Base-by-base conservation (phyloP, 2,329 filamentous ascomycete species). In the Ophiosphaerella korrae region DNA sequence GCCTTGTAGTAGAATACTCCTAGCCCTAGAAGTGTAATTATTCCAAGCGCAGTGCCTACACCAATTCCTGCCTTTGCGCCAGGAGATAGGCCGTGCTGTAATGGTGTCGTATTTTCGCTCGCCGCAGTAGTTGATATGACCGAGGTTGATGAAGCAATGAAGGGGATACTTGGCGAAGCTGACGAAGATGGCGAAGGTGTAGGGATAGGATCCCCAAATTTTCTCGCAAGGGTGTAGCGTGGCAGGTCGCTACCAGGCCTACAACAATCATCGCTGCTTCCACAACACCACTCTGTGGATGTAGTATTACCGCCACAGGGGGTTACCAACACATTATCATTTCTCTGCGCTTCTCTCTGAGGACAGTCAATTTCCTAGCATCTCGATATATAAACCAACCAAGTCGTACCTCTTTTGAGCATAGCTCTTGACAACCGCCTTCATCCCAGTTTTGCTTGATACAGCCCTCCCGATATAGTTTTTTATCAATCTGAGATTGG, bases 371-470 rank as follows among this genome's bases (percentile, higher is more conserved):
- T 18, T 23, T 9, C 13, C 3, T 8, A 8, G 12, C 36, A 6
- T n/a, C 2, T 14, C 12, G 7, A 33, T 29, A 42, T 3, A 16
- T 36, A 14, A 11, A 39, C 9, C 1, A 7, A 12, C 21, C 14
- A 12, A 18, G 36, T 2, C 9, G 3, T 46, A 55, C 53, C 45
- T 55, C 53, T 21, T 45, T 37, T 6, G 53, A 55, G 32, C 53
- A 53, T 9, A 55, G 18, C 13, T 55, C 49, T 29, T 55, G 52
- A 42, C 52, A 55, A 14, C 49, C 49, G 23, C 49, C 52, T 8
- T 46, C 42, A 7, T 40, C 33, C 52, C 52, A 52, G 29, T 49
- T 43, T 3, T 45, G 36, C 9, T 47, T 38, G 5, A 45, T 52
- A 39, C 52, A 55, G 7, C 49, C 23, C 29, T 52, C 52, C 8